phyloP scores from a whole-genome alignment of 1,284 basidiomycete species.

The Vanrija sp. region DNA sequence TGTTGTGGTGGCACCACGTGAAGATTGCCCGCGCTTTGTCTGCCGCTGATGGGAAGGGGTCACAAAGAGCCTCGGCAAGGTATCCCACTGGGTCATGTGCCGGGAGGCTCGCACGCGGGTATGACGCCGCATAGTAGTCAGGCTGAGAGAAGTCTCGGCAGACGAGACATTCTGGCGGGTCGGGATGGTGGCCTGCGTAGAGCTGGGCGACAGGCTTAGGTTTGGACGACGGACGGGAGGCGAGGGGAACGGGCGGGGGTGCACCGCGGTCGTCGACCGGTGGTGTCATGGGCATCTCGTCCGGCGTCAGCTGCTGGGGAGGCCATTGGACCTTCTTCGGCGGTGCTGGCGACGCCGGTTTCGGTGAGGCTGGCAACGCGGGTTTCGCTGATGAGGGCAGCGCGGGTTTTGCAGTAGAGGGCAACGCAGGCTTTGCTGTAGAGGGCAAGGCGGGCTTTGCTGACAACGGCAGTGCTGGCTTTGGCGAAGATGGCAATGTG shows the following conservation, averaged over 20 bases:
- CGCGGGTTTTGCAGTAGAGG: neutral
- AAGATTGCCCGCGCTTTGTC: constrained; percentile 19
- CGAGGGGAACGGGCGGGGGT: too few species aligned
- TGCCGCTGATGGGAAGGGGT: constrained; percentile 1
- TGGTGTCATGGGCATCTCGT: too few species aligned
- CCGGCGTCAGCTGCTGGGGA: neutral
- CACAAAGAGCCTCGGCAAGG: constrained; percentile 9
- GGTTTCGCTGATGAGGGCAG: neutral
- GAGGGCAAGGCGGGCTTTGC: neutral
- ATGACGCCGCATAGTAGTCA: constrained; percentile 7
- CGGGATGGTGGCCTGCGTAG: neutral
- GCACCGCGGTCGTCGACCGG: too few species aligned
- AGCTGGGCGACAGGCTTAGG: too few species aligned
- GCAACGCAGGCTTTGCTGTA: neutral
- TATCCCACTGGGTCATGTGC: constrained; percentile 1
- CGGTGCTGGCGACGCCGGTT: neutral
- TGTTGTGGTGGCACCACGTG: constrained; percentile 19
- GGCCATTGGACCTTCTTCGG: neutral
- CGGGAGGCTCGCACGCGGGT: constrained; percentile 2
- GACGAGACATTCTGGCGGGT: neutral
- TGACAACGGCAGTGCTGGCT: neutral
- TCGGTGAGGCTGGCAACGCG: neutral
- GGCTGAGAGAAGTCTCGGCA: constrained; percentile 14
- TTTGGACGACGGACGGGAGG: too few species aligned
- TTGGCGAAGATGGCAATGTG: neutral